phyloP scores from a whole-genome alignment of 768 basidiomycete genomes.

The Agrocybe praecox region DNA sequence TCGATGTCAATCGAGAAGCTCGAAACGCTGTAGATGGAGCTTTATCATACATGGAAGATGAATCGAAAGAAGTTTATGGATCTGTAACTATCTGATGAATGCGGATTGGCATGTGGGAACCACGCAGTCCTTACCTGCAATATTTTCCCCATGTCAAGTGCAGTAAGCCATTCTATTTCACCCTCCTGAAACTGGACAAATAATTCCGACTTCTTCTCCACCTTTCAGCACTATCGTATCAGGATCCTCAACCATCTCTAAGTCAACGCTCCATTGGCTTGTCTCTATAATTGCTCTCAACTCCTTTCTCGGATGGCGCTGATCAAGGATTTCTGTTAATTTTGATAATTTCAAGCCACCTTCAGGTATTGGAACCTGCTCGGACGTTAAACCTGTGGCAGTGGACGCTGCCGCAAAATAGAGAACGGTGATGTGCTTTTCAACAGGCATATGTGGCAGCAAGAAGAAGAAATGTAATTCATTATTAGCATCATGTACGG shows the following conservation, averaged over 20 bases:
- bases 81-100: slow-evolving; percentile 14
- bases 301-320: slow-evolving; percentile 51
- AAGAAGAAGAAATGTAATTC: too few relatives aligned
- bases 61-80: slow-evolving; percentile 15
- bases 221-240: slow-evolving; percentile 52
- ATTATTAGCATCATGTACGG: too few relatives aligned
- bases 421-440: slow-evolving; percentile 41
- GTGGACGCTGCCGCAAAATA: slow-evolving; percentile 73
- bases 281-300: slow-evolving; percentile 56
- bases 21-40: slow-evolving; percentile 24
- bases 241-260: slow-evolving; percentile 74
- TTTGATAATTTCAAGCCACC: slow-evolving; percentile 49
- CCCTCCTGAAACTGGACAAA: slow-evolving; percentile 83
- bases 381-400: slow-evolving; percentile 57
- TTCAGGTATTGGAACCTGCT: slow-evolving; percentile 52
- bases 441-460: slow-evolving; percentile 20
- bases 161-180: slow-evolving; percentile 28
- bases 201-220: slow-evolving; percentile 80
- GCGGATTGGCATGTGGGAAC: slow-evolving; percentile 3
- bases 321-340: slow-evolving; percentile 52
- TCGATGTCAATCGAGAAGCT: slow-evolving; percentile 29
- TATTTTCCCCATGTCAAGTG: not conserved
- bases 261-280: slow-evolving; percentile 80
- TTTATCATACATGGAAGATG: slow-evolving; percentile 9
- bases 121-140: not conserved